These are phyloP conservation scores for Verticillium klebahnii DNA, from an alignment of 2,329 filamentous ascomycete species.

Conservation along the genomic window DNA sequence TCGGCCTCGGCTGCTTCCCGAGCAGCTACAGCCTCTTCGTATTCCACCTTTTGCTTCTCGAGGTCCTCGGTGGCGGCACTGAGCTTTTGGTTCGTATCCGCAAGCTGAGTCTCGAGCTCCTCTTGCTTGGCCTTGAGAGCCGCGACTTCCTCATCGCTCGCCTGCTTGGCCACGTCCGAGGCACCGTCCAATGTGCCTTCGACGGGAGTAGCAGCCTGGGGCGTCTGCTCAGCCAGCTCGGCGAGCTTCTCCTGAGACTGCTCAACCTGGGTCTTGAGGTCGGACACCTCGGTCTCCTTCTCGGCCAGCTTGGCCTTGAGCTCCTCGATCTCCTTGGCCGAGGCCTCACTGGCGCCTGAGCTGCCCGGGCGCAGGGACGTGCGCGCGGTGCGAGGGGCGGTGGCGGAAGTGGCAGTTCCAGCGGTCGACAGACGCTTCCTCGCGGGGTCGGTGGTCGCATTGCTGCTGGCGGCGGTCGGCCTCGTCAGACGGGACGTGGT, in stretches of 20 bases:
- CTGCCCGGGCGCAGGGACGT: constrained; percentile 31
- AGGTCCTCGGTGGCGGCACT: constrained; percentile 46
- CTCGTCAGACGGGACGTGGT: constrained; percentile 20
- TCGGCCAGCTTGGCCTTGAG: constrained; percentile 55
- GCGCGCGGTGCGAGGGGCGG: constrained; percentile 36
- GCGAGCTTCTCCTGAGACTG: constrained; percentile 51
- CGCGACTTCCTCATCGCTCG: constrained; percentile 41
- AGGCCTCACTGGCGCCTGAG: constrained; percentile 32
- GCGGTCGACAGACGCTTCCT: constrained; percentile 55
- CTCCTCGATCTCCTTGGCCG: constrained; percentile 53
- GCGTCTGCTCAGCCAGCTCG: constrained; percentile 43
- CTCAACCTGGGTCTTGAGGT: constrained; percentile 52
- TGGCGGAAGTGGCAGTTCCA: constrained; percentile 28
- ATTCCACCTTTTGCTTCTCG: constrained; percentile 42
- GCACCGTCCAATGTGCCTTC: constrained; percentile 22
- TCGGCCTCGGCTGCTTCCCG: constrained; percentile 45
- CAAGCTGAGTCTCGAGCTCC: constrained; percentile 40
- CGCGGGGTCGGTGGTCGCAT: constrained; percentile 38
- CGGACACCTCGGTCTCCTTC: constrained; percentile 53
- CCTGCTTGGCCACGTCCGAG: constrained; percentile 8
- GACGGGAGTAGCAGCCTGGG: constrained; percentile 26
- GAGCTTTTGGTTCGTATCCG: constrained; percentile 46
- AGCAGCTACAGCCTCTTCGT: constrained; percentile 41
- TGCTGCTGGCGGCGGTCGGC: constrained; percentile 23
- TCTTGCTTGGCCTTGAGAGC: constrained; percentile 46